Evolutionary conservation across 2,329 filamentous ascomycete genomes (phyloP).

Genomic region (Scedosporium aurantiacum): DNA sequence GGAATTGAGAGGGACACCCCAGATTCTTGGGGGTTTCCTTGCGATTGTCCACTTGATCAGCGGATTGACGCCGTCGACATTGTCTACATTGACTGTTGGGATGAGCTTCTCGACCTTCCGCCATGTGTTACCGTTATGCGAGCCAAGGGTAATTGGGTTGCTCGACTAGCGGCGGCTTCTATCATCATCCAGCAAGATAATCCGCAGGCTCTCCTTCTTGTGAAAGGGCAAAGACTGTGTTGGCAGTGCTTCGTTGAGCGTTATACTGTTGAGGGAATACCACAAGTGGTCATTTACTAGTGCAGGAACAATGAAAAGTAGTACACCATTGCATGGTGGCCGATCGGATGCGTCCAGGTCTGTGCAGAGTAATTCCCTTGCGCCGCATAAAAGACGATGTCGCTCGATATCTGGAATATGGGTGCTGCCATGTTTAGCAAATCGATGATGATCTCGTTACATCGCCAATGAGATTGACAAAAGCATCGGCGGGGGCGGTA

Average conservation of each 20-base stretch:
- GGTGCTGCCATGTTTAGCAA: no score
- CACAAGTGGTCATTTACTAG: not conserved
- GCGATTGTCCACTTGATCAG: not conserved
- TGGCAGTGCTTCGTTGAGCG: not conserved
- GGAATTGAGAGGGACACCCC: not conserved
- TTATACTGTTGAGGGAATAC: not conserved
- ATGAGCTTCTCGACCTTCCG: not conserved
- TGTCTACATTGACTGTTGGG: not conserved
- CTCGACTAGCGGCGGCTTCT: not conserved
- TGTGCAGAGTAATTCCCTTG: no score
- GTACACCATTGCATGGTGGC: not conserved
- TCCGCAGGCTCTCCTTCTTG: not conserved
- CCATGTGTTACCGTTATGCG: not conserved
- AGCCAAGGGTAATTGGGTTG: not conserved
- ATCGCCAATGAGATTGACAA: no score
- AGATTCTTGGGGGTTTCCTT: not conserved
- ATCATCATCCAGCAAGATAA: not conserved
- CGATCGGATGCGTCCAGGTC: no score
- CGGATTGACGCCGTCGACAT: not conserved
- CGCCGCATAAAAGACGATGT: no score
- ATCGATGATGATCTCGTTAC: no score
- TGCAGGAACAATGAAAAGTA: not conserved
- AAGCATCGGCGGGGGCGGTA: no score
- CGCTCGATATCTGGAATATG: no score
- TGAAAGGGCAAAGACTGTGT: not conserved